Percentiles rank a stretch among this genome's conserved stretches.
Evolutionary conservation across 805 yeast genomes (phyloP).

Genomic region (Lachancea dasiensis): DNA sequence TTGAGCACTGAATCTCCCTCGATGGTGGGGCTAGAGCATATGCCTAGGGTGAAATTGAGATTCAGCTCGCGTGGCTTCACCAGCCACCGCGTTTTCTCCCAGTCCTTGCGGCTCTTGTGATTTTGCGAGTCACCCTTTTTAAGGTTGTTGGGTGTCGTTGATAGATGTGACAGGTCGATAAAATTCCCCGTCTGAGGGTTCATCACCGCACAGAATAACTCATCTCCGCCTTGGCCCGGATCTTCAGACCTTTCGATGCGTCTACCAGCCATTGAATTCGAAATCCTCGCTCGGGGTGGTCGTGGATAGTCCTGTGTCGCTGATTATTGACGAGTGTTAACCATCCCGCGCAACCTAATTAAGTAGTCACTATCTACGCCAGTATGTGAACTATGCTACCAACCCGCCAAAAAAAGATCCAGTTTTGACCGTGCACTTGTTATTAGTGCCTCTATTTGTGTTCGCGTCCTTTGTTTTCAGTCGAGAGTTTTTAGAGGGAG

Average conservation of each 20-base stretch:
- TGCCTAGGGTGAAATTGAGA: constrained; percentile 66
- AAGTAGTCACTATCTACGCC: too few species aligned
- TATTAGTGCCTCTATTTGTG: too few species aligned
- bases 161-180: constrained; percentile 30
- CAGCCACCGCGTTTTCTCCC: constrained; percentile 41
- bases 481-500: too few species aligned
- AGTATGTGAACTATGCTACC: too few species aligned
- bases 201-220: constrained; percentile 29
- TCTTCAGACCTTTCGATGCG: background rate
- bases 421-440: too few species aligned
- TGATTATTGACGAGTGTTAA: too few species aligned
- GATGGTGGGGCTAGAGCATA: constrained; percentile 54
- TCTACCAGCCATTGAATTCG: too few species aligned
- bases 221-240: constrained; percentile 9
- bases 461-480: too few species aligned
- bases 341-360: too few species aligned
- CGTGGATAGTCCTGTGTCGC: too few species aligned
- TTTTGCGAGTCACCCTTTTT: constrained; percentile 6
- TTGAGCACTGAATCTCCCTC: constrained; percentile 25
- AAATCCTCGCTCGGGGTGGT: too few species aligned
- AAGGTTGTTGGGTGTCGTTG: constrained; percentile 25
- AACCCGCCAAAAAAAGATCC: too few species aligned
- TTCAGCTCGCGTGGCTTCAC: constrained; percentile 68
- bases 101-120: constrained; percentile 8
- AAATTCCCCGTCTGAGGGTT: constrained; percentile 29